A percentile compares a stretch with the other conserved stretches of the same genome.
These are phyloP conservation scores for Blastomyces parvus DNA, from an alignment of 2,329 filamentous ascomycete species.

Conservation along the genomic window DNA sequence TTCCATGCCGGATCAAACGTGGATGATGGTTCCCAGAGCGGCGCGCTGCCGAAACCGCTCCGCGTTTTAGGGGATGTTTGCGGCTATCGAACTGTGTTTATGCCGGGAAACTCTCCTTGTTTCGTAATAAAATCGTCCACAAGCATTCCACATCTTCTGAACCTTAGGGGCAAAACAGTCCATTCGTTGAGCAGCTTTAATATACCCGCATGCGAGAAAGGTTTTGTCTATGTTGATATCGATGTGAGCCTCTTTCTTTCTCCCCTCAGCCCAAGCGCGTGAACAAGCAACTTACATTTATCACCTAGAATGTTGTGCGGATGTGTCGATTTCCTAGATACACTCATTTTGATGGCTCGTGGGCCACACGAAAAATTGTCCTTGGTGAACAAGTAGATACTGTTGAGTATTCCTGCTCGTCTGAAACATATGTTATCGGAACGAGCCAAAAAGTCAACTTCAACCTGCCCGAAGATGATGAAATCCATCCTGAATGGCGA, in stretches of 20 bases:
- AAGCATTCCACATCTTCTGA: constrained; percentile 64
- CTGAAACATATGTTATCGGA: constrained; percentile 65
- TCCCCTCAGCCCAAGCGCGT: background rate
- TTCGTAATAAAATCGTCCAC: constrained; percentile 77
- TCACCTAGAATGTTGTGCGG: constrained; percentile 53
- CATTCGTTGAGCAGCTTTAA: constrained; percentile 67
- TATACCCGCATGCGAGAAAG: constrained; percentile 64
- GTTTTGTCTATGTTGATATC: constrained; percentile 72
- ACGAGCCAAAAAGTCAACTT: constrained; percentile 62
- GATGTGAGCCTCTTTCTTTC: constrained; percentile 28
- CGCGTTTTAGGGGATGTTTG: constrained; percentile 45
- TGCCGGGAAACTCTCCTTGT: constrained; percentile 68
- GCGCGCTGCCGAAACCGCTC: constrained; percentile 42
- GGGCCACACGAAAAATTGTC: constrained; percentile 62
- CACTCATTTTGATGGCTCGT: constrained; percentile 64
- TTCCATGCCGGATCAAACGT: constrained; percentile 35
- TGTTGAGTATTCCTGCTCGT: constrained; percentile 66
- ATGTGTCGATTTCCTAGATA: constrained; percentile 62
- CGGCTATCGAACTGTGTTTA: constrained; percentile 71
- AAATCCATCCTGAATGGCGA: constrained; percentile 71
- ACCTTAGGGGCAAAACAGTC: constrained; percentile 58
- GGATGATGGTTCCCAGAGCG: background rate
- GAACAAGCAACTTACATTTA: background rate
- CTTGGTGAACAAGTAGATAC: constrained; percentile 62
- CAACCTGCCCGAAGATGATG: constrained; percentile 75